These are phyloP conservation scores for Elsinoe fawcettii DNA, from an alignment of 2,329 filamentous ascomycete species.

Conservation along the genomic window DNA sequence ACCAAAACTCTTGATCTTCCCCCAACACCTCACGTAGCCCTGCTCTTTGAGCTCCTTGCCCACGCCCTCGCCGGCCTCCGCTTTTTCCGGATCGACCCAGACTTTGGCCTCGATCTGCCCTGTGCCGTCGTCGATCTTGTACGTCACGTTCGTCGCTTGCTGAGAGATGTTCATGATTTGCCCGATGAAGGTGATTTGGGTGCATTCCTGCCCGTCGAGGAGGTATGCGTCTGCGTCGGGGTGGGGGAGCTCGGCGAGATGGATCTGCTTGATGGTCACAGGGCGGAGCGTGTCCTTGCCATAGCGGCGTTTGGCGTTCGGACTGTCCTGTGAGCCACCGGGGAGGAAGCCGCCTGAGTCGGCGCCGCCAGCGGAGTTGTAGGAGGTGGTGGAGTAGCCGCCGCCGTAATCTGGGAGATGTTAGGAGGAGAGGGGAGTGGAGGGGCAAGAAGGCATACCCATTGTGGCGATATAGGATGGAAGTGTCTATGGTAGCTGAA, in stretches of 20 bases:
- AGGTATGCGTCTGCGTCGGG: slow-evolving; percentile 65
- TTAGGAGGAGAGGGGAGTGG: not conserved
- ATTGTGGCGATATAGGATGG: not conserved
- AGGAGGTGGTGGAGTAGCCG: slow-evolving; percentile 48
- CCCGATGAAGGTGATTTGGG: slow-evolving; percentile 76
- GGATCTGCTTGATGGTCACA: slow-evolving; percentile 89
- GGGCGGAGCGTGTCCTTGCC: slow-evolving; percentile 82
- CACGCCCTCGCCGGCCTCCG: slow-evolving; percentile 37
- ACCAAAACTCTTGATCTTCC: slow-evolving; percentile 74
- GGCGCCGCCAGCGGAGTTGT: slow-evolving; percentile 47
- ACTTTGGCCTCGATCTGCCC: slow-evolving; percentile 85
- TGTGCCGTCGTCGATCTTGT: slow-evolving; percentile 91
- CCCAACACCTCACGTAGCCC: slow-evolving; percentile 77
- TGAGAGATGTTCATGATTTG: slow-evolving; percentile 80
- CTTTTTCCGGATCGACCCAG: slow-evolving; percentile 62
- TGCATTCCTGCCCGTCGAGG: slow-evolving; percentile 68
- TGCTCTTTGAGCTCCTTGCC: slow-evolving; percentile 56
- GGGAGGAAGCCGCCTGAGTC: slow-evolving; percentile 54
- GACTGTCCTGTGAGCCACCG: slow-evolving; percentile 35
- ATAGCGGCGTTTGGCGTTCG: slow-evolving; percentile 42
- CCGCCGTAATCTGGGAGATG: slow-evolving; percentile 32
- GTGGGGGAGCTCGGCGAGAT: slow-evolving; percentile 71
- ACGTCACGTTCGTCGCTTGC: slow-evolving; percentile 87
- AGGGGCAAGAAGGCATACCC: not conserved
- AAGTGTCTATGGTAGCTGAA: not conserved